Percentiles rank a stretch among this genome's conserved stretches.
Conservation (phyloP, 306 rosid species). For the Herpetospermum pedunculosum region DNA sequence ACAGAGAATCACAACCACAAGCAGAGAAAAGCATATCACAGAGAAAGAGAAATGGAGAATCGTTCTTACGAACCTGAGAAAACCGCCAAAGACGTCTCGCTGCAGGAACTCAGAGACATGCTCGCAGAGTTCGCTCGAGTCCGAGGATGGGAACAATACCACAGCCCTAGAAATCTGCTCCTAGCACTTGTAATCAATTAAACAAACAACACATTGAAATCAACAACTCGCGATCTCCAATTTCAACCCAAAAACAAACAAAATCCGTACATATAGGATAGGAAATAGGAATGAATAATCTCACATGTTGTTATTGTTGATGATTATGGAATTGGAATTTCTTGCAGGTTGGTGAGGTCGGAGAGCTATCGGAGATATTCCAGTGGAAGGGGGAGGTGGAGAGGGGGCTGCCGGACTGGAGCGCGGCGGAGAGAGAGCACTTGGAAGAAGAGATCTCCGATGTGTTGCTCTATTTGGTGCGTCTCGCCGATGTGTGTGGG, state of each 20-base stretch:
- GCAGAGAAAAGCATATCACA: background rate
- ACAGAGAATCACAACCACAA: background rate
- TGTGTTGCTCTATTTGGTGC: slow-evolving; percentile 60
- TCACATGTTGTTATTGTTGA: background rate
- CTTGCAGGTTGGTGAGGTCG: slow-evolving; percentile 68
- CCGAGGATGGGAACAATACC: slow-evolving; percentile 72
- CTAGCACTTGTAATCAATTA: slow-evolving; percentile 45
- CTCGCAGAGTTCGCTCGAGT: slow-evolving; percentile 62
- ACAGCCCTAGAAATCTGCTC: slow-evolving; percentile 78
- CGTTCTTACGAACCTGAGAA: slow-evolving; percentile 19
- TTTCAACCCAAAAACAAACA: background rate
- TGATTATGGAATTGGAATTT: background rate
- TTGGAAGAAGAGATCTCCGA: slow-evolving; percentile 72
- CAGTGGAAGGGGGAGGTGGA: slow-evolving; percentile 83
- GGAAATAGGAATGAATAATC: background rate
- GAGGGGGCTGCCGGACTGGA: slow-evolving; percentile 71
- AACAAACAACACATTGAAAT: background rate
- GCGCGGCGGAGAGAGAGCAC: slow-evolving; percentile 54
- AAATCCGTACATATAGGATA: background rate
- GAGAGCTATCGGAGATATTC: slow-evolving; percentile 28
- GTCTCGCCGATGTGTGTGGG: slow-evolving; percentile 61
- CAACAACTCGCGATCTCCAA: background rate
- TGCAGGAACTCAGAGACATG: slow-evolving; percentile 50
- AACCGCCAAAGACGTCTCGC: slow-evolving; percentile 41
- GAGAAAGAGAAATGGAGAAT: slow-evolving; percentile 34